A percentile compares a stretch with the other conserved stretches of the same genome.
Conservation (phyloP, 768 basidiomycete genomes). For the Punctularia strigosozonata region DNA sequence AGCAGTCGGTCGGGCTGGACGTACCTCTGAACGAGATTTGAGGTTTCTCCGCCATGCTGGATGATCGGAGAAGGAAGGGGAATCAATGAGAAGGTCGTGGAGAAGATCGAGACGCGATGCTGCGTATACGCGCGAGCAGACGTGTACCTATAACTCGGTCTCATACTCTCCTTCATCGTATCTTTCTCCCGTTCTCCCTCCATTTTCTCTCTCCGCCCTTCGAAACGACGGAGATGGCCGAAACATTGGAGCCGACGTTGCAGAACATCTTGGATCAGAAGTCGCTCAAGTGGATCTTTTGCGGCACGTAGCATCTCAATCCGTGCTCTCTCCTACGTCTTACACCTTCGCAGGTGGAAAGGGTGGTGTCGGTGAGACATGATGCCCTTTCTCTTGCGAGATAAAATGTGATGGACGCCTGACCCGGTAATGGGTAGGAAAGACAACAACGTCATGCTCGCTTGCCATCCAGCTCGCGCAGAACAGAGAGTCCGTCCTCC, state of each 20-base stretch:
- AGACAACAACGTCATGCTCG: slow-evolving; percentile 96
- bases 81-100: slow-evolving; percentile 7
- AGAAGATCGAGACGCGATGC: neutral
- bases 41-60: slow-evolving; percentile 11
- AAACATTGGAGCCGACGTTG: slow-evolving; percentile 70
- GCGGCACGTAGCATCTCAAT: slow-evolving; percentile 46
- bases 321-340: slow-evolving; percentile 7
- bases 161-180: slow-evolving; percentile 3
- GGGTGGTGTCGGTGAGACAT: slow-evolving; percentile 90
- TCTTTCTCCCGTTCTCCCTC: slow-evolving; percentile 3
- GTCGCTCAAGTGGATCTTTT: slow-evolving; percentile 97
- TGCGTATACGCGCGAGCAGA: too few relatives aligned
- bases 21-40: slow-evolving; percentile 29
- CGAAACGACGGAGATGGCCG: slow-evolving; percentile 31
- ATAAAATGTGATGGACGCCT: neutral
- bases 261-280: slow-evolving; percentile 93
- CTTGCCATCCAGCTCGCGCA: slow-evolving; percentile 93
- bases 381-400: neutral
- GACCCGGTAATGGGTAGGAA: slow-evolving; percentile 41
- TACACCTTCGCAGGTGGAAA: slow-evolving; percentile 64
- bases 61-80: slow-evolving; percentile 7
- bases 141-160: too few relatives aligned
- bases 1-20: slow-evolving; percentile 3
- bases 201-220: slow-evolving; percentile 7
- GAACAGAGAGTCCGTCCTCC: slow-evolving; percentile 86